Percentiles rank a stretch among this genome's conserved stretches.
Evolutionary conservation across 2,329 filamentous ascomycete species (phyloP).

Genomic region (Fulvia fulva): DNA sequence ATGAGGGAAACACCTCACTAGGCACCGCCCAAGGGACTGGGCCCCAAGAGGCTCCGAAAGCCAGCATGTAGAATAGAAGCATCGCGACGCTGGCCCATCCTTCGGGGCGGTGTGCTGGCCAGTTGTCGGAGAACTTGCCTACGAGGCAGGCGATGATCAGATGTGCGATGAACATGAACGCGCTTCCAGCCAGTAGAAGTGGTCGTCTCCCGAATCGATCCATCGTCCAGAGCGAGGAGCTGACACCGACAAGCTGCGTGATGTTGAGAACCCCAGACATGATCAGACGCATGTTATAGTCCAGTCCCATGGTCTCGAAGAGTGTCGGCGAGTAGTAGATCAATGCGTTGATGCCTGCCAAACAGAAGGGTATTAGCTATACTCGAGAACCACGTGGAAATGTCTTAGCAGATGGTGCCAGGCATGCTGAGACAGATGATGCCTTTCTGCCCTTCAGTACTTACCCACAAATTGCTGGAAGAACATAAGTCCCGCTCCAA

Average conservation of each 20-base stretch:
- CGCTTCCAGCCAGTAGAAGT: conserved; percentile 41
- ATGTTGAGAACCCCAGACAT: conserved; percentile 43
- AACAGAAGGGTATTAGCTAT: too few relatives aligned
- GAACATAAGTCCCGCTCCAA: conserved; percentile 54
- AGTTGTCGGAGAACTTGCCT: conserved; percentile 47
- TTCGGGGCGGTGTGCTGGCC: conserved; percentile 43
- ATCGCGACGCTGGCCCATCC: conserved; percentile 38
- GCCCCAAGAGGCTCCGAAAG: conserved; percentile 55
- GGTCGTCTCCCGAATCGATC: conserved; percentile 41
- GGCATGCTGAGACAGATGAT: too few relatives aligned
- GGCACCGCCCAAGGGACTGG: conserved; percentile 33
- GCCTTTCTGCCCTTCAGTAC: too few relatives aligned
- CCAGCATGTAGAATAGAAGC: conserved; percentile 30
- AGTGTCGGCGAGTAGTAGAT: conserved; percentile 49
- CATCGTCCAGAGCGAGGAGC: conserved; percentile 42
- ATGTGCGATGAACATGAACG: conserved; percentile 47
- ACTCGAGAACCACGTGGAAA: too few relatives aligned
- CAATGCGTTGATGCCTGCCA: conserved; percentile 41
- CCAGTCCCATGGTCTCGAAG: conserved; percentile 27
- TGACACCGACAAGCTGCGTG: conserved; percentile 41
- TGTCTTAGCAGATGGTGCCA: too few relatives aligned
- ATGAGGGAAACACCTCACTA: conserved; percentile 61
- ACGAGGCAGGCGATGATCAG: conserved; percentile 52
- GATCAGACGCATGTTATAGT: conserved; percentile 37
- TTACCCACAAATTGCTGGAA: conserved; percentile 53